Conservation (phyloP, 371 early-diverging fungal species). For the Cokeromyces recurvatus region DNA sequence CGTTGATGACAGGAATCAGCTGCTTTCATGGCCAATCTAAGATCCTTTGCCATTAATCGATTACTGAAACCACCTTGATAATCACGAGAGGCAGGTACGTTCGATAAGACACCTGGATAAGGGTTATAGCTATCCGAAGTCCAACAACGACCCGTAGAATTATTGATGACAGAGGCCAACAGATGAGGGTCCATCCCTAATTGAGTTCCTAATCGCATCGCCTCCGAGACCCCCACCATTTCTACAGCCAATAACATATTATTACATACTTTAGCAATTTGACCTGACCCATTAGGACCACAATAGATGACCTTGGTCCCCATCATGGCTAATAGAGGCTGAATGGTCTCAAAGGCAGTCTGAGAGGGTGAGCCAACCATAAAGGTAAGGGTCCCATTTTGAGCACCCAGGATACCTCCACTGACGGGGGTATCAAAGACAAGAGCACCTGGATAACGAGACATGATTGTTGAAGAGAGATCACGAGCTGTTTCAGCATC, state of each 20-base stretch:
- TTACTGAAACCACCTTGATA: constrained; percentile 93
- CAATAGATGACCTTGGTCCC: constrained; percentile 94
- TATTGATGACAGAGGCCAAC: constrained; percentile 83
- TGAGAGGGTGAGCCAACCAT: constrained; percentile 86
- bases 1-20: constrained; percentile 74
- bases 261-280: constrained; percentile 96
- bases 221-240: constrained; percentile 92
- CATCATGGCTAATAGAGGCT: constrained; percentile 74
- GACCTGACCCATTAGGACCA: constrained; percentile 85
- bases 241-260: constrained; percentile 93
- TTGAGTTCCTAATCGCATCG: constrained; percentile 84
- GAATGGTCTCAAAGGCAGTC: constrained; percentile 60
- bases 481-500: constrained; percentile 68
- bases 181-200: constrained; percentile 90
- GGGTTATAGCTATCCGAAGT: constrained; percentile 92
- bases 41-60: constrained; percentile 90
- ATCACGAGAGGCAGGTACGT: constrained; percentile 78
- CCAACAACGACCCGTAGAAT: constrained; percentile 88
- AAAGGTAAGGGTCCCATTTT: constrained; percentile 91
- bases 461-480: constrained; percentile 61
- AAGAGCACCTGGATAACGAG: constrained; percentile 29
- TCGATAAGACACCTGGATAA: constrained; percentile 77
- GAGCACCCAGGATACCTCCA: constrained; percentile 89
- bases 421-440: constrained; percentile 95
- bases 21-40: constrained; percentile 86